Base-by-base conservation (phyloP, 1,139 yeast genomes). In the Yamadazyma atmosphaerica region DNA sequence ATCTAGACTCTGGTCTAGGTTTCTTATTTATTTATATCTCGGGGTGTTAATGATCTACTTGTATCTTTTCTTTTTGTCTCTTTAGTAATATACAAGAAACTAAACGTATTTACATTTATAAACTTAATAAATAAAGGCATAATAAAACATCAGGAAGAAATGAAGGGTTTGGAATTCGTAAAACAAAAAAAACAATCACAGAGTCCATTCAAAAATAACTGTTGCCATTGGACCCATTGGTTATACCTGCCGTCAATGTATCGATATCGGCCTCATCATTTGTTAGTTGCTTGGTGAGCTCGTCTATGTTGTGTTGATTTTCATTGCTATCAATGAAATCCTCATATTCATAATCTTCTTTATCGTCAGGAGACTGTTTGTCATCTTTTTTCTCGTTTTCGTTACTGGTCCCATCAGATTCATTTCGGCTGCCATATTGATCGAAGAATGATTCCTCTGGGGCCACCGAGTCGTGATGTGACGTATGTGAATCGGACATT, bases 191-290 rank as follows among this genome's bases (percentile, higher is more conserved):
- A 10, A 9, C 7, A 19, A 15, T 14, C 12, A 14, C 8, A 15
- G 13, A 6, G 14, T 5, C 4, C 4, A 7, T 26, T 32, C 41
- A 47, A 36, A 49, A 49, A 30, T 46, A 49, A 8, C 40, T 47
- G 26, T 41, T 39, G 11, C 40, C 45, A 11, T 42, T 34, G 13
- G 42, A 27, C 2, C 55, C 53, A 42, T 52, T 50, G 29, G 62
- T 45, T 19, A 65, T 64, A 13, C 63, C 69, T 8, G 66, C 63
- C 4, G 68, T 48, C 39, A 65, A 51, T 6, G 61, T 52, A 36
- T 61, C 70, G 18, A 65, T 63, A 39, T 62, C 68, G 3, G 59
- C 54, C 24, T 60, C 65, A 26, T 56, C 64, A 35, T 55, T 54
- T 9, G 62, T 52, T 14, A 63, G 51, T 24, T 56, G 61, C 36